These are phyloP conservation scores for Mallotus repandus DNA, from an alignment of 441 rosid species.

Conservation along the genomic window DNA sequence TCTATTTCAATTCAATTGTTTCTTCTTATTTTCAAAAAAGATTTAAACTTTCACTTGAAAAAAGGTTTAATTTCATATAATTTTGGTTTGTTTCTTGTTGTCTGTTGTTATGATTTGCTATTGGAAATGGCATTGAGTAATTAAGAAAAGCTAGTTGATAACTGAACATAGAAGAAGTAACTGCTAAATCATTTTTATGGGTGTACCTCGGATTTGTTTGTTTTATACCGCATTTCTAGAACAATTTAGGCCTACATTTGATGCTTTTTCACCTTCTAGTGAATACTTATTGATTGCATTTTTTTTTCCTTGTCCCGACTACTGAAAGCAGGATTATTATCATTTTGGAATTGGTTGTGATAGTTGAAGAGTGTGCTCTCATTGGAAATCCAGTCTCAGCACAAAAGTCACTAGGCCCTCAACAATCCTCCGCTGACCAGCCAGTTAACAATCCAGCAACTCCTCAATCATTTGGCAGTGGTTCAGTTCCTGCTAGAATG, in stretches of 20 bases:
- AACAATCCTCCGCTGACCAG: slow-evolving; percentile 35
- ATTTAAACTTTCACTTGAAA: not conserved
- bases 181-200: too few relatives aligned
- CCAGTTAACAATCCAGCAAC: slow-evolving; percentile 24
- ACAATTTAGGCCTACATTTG: too few relatives aligned
- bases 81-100: too few relatives aligned
- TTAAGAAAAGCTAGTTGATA: too few relatives aligned
- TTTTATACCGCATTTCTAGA: too few relatives aligned
- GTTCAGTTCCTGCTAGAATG: slow-evolving; percentile 25
- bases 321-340: slow-evolving; percentile 57
- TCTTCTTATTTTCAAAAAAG: not conserved
- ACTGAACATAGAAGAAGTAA: too few relatives aligned
- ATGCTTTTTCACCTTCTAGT: too few relatives aligned
- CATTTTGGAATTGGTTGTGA: slow-evolving; percentile 53
- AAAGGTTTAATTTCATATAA: too few relatives aligned
- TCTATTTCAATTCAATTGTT: not conserved
- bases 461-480: slow-evolving; percentile 31
- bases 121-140: too few relatives aligned
- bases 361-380: slow-evolving; percentile 38
- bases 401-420: slow-evolving; percentile 34
- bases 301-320: not conserved
- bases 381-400: slow-evolving; percentile 50
- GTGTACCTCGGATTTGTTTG: too few relatives aligned
- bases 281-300: not conserved
- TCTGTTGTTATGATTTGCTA: too few relatives aligned